These are phyloP conservation scores for Opeltia flavorubescens DNA, from an alignment of 495 filamentous ascomycete genomes.

Conservation along the genomic window DNA sequence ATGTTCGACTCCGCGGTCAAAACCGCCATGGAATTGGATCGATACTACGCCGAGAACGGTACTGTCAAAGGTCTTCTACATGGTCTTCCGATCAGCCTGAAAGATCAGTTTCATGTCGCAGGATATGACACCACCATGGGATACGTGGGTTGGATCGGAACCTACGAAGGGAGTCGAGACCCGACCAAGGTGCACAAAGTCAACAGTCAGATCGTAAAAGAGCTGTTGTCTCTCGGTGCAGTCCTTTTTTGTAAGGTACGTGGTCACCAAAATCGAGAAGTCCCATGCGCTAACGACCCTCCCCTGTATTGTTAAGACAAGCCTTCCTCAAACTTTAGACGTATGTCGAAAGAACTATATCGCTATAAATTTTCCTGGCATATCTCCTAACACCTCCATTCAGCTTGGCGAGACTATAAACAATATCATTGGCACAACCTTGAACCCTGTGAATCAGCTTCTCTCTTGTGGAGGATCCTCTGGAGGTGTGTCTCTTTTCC, in stretches of 20 bases:
- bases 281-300: background rate
- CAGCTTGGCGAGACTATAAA: conserved; percentile 27
- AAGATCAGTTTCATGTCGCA: conserved; percentile 15
- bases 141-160: conserved; percentile 21
- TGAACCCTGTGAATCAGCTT: conserved; percentile 35
- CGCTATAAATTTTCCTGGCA: background rate
- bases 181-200: conserved; percentile 6
- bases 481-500: conserved; percentile 12
- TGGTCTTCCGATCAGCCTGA: conserved; percentile 18
- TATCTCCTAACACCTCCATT: background rate
- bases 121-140: conserved; percentile 18
- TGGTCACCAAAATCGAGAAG: background rate
- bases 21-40: conserved; percentile 15
- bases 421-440: conserved; percentile 37
- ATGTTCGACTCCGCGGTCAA: conserved; percentile 7
- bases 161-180: conserved; percentile 13
- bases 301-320: conserved; percentile 15
- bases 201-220: conserved; percentile 12
- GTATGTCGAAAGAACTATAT: background rate
- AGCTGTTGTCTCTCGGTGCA: conserved; percentile 16
- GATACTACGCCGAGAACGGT: conserved; percentile 12
- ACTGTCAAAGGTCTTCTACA: conserved; percentile 17
- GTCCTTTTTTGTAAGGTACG: conserved; percentile 24
- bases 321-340: conserved; percentile 19
- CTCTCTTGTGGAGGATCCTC: conserved; percentile 34